These are phyloP conservation scores for Neurospora sp. DNA, from an alignment of 495 filamentous ascomycete genomes.

Conservation along the genomic window DNA sequence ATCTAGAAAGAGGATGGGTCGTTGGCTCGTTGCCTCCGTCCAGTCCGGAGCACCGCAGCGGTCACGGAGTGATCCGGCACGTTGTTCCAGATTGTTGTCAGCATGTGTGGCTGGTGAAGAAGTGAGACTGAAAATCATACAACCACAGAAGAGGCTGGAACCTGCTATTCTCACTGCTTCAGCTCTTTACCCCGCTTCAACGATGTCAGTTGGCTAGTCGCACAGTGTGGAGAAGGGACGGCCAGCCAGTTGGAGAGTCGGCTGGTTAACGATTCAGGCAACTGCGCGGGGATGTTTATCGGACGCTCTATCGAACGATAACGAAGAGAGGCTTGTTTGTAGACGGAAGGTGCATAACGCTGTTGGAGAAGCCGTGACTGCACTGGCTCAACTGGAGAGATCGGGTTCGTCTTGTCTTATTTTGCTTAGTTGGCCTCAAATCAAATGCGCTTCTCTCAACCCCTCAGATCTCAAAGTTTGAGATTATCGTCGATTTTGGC, in stretches of 20 bases:
- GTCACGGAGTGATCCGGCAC: background rate
- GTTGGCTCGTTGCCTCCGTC: background rate
- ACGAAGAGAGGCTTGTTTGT: background rate
- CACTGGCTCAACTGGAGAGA: background rate
- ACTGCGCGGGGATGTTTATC: background rate
- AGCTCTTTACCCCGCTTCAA: background rate
- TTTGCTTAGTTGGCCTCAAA: conserved; percentile 1
- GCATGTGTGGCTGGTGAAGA: background rate
- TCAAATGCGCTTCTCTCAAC: conserved; percentile 12
- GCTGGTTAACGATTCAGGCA: background rate
- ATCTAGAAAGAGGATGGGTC: background rate
- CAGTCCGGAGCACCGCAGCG: background rate
- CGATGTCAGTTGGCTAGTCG: background rate
- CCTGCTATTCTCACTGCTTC: background rate
- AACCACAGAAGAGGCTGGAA: background rate
- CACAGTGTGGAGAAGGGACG: background rate
- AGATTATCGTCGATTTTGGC: conserved; percentile 1
- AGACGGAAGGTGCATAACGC: background rate
- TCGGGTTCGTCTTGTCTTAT: background rate
- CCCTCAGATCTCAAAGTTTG: conserved; percentile 12
- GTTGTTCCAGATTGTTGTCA: background rate
- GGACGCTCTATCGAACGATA: background rate
- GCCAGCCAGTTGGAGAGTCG: background rate
- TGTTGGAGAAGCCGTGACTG: background rate
- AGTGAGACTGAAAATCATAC: background rate